Conservation (phyloP, 164 flowering plant genomes). For the Cinnamomum micranthum region DNA sequence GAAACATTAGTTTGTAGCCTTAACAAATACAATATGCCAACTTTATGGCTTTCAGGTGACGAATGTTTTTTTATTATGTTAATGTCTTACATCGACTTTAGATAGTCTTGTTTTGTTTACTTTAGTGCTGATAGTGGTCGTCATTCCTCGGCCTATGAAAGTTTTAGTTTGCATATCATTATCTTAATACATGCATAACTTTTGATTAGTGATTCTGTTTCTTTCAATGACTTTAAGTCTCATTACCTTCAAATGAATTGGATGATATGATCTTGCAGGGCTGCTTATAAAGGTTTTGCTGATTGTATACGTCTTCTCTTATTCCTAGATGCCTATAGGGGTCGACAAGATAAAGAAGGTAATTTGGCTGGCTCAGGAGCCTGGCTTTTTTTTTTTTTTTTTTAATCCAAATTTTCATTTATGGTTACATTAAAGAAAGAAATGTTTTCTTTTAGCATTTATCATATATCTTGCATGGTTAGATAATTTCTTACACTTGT, state of each 20-base stretch:
- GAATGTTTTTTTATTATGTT: too few relatives aligned
- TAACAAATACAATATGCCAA: too few relatives aligned
- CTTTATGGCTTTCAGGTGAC: too few relatives aligned
- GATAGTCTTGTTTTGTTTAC: too few relatives aligned
- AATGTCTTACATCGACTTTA: too few relatives aligned
- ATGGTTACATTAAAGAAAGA: not conserved
- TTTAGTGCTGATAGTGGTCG: too few relatives aligned
- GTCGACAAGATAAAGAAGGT: conserved; percentile 95
- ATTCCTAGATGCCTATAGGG: conserved; percentile 82
- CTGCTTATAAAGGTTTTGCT: conserved; percentile 98
- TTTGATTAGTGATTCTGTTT: not conserved
- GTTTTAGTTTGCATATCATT: not conserved
- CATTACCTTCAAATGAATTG: not conserved
- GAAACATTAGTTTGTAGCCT: not conserved
- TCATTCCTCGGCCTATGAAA: too few relatives aligned
- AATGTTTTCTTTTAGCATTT: too few relatives aligned
- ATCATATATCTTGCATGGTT: not conserved
- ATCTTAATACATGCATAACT: not conserved
- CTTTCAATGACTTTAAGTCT: not conserved
- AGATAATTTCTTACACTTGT: not conserved
- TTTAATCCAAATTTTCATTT: too few relatives aligned
- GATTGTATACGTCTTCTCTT: conserved; percentile 92
- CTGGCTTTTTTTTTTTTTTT: conserved; percentile 4
- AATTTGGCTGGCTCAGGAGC: conserved; percentile 17
- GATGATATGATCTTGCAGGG: conserved; percentile 48